Evolutionary conservation across 1,284 basidiomycete species (phyloP).

Genomic region (Ustanciosporium gigantosporum): DNA sequence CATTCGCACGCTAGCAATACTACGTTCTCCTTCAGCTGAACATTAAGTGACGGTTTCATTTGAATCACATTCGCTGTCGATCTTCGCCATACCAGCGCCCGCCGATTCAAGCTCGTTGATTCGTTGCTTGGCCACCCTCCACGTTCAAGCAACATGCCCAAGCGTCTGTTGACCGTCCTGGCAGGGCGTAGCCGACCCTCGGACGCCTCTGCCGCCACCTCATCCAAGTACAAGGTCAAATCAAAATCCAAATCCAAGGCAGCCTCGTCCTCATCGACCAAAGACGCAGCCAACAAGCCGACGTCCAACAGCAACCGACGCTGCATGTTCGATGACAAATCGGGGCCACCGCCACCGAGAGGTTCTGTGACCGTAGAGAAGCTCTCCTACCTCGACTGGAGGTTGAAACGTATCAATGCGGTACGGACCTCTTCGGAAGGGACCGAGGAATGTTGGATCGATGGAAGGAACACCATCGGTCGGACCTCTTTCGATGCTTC

Average conservation of each 20-base stretch:
- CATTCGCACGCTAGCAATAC: too few species aligned
- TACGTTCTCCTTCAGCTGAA: too few species aligned
- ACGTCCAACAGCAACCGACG: constrained; percentile 11
- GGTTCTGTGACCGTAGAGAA: constrained; percentile 35
- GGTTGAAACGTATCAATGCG: constrained; percentile 32
- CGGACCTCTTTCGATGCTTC: constrained; percentile 18
- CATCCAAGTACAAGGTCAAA: constrained; percentile 2
- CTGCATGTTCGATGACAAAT: constrained; percentile 32
- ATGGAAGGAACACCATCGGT: constrained; percentile 34
- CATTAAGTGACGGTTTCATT: too few species aligned
- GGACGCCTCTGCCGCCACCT: not conserved
- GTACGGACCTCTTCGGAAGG: constrained; percentile 19
- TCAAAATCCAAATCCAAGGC: too few species aligned
- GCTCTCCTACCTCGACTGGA: constrained; percentile 43
- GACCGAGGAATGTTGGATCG: constrained; percentile 17
- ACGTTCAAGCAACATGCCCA: constrained; percentile 18
- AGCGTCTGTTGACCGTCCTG: constrained; percentile 19
- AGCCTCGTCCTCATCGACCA: too few species aligned
- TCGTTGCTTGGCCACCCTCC: too few species aligned
- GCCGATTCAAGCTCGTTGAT: too few species aligned
- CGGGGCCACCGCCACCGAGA: constrained; percentile 26
- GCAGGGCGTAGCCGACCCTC: constrained; percentile 6
- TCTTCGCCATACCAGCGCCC: too few species aligned
- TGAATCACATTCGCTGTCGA: too few species aligned
- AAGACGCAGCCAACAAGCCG: too few species aligned